Evolutionary conservation across 2,329 filamentous ascomycete species (phyloP), one percentile per base, ranked within the genome.

Genomic region (Penicillium griseofulvum): DNA sequence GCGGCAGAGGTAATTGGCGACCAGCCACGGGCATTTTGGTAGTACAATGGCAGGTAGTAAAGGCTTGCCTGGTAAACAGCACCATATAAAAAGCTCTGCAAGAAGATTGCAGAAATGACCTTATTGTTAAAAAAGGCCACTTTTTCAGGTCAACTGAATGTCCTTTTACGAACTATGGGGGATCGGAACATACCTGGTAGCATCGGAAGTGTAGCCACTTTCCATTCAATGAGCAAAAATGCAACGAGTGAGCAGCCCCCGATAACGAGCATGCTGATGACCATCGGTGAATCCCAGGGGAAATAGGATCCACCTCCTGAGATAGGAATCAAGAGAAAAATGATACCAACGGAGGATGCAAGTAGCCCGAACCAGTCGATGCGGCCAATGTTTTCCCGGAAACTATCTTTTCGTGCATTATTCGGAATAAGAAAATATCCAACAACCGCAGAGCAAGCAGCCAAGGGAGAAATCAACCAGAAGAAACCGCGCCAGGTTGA

Each of bases 41-140:
- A 82, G 67, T 84, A 87, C 0, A 87, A 71, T 1, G 84, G 84
- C 5, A 87, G 67, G 61, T 83, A 87, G 68, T 86, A 87, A 1
- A 87, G 70, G 54, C 80, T 80, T 2, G 79, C 75, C 60, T 86
- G 85, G 61, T 85, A 87, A 1, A 81, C 80, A 14, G 81, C 74
- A 5, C 86, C 84, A 22, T 86, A 78, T 22, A 88, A 70, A 59
- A 87, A 81, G 64, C 80, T 83, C 63, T 87, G 83, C 4, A 78
- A 38, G 45, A 87, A 72, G 57, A 88, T 78, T 8, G 81, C 75
- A 22, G 74, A 72, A 8, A 87, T 75, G 7, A 83, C 77, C 17
- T 71, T 71, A 57, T 78, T 83, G 36, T 72, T 77, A 69, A 86
- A 87, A 36, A 87, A 78, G 8, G 74, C 56, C 50, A 72, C 71